Percentiles rank a stretch among this genome's conserved stretches.
phyloP scores from a whole-genome alignment of 257 asterid species.

The Nicotiana tabacum region DNA sequence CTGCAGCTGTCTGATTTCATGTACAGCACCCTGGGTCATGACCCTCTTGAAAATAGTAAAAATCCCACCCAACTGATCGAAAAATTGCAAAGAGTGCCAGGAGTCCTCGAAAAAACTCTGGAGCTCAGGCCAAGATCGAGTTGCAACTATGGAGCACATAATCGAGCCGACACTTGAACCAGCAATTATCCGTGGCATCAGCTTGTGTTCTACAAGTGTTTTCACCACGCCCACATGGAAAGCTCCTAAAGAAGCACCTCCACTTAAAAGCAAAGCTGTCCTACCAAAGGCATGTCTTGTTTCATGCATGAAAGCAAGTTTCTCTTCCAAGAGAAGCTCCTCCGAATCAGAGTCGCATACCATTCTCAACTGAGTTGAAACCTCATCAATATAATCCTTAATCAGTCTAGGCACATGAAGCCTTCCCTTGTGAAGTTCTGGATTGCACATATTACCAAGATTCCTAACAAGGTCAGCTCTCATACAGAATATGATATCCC shows the following conservation, averaged over 20 bases:
- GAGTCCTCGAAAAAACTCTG: slow-evolving; percentile 83
- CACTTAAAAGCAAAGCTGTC: slow-evolving; percentile 74
- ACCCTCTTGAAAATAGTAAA: slow-evolving; percentile 66
- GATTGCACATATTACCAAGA: slow-evolving; percentile 79
- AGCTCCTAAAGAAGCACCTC: slow-evolving; percentile 86
- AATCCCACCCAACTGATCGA: slow-evolving; percentile 71
- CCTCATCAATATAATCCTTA: slow-evolving; percentile 80
- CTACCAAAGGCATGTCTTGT: slow-evolving; percentile 85
- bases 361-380: slow-evolving; percentile 61
- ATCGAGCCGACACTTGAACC: slow-evolving; percentile 87
- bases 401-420: slow-evolving; percentile 75
- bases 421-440: slow-evolving; percentile 73
- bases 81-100: slow-evolving; percentile 71
- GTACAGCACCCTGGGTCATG: slow-evolving; percentile 71
- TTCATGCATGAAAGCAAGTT: slow-evolving; percentile 86
- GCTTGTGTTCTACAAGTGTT: slow-evolving; percentile 73
- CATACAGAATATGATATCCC: slow-evolving; percentile 77
- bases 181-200: slow-evolving; percentile 71
- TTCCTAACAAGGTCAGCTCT: slow-evolving; percentile 76
- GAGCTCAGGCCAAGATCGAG: slow-evolving; percentile 85
- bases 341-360: slow-evolving; percentile 75
- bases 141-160: slow-evolving; percentile 70
- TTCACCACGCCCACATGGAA: slow-evolving; percentile 82
- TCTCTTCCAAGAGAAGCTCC: slow-evolving; percentile 78
- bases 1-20: slow-evolving; percentile 74